phyloP scores from a whole-genome alignment of 2,329 filamentous ascomycete species.

The Nemania abortiva region DNA sequence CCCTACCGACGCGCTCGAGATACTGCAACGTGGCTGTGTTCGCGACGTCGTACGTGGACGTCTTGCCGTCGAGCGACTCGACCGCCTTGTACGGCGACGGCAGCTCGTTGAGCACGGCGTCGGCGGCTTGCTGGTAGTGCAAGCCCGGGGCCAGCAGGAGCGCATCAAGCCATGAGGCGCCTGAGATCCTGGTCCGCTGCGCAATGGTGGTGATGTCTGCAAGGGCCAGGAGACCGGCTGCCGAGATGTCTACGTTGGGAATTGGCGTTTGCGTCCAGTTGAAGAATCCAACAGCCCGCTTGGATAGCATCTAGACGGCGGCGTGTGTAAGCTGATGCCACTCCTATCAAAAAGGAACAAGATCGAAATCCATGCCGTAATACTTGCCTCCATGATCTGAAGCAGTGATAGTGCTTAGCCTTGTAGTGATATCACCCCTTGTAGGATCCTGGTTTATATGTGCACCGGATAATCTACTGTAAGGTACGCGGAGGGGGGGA shows the following conservation, averaged over 20 bases:
- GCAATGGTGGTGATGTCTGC: slow-evolving; percentile 69
- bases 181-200: slow-evolving; percentile 66
- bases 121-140: slow-evolving; percentile 70
- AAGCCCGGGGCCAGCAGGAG: slow-evolving; percentile 70
- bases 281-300: slow-evolving; percentile 51
- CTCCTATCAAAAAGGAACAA: neutral
- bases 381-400: slow-evolving; percentile 4
- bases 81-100: slow-evolving; percentile 57
- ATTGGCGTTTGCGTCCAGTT: slow-evolving; percentile 61
- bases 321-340: slow-evolving; percentile 20
- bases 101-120: slow-evolving; percentile 58
- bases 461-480: neutral
- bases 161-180: slow-evolving; percentile 67
- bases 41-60: slow-evolving; percentile 54
- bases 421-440: neutral
- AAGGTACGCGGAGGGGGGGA: neutral
- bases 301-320: slow-evolving; percentile 38
- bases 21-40: slow-evolving; percentile 67
- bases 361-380: neutral
- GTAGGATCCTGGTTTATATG: neutral
- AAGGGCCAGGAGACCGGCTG: slow-evolving; percentile 68
- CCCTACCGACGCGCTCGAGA: slow-evolving; percentile 66
- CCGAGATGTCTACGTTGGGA: slow-evolving; percentile 60
- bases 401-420: neutral
- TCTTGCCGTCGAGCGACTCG: slow-evolving; percentile 51